Percentiles rank a stretch among this genome's conserved stretches.
Conservation (phyloP, 768 basidiomycete genomes). For the Leccinellum rugosiceps region DNA sequence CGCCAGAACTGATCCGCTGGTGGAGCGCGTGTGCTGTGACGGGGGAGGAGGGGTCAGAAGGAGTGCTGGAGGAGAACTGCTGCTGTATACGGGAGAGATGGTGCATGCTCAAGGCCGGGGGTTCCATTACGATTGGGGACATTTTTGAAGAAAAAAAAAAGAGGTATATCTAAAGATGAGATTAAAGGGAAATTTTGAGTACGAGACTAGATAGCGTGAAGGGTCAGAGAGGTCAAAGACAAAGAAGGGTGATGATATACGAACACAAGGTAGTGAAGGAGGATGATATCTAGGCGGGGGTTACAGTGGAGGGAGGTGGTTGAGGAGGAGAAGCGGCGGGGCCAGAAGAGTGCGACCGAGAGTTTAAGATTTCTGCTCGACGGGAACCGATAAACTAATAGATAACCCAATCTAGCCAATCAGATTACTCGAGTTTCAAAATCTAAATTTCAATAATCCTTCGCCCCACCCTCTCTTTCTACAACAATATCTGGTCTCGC, state of each 20-base stretch:
- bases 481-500: not conserved
- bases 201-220: slow-evolving; percentile 15
- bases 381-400: slow-evolving; percentile 39
- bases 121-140: slow-evolving; percentile 58
- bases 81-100: slow-evolving; percentile 50
- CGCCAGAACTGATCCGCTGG: slow-evolving; percentile 27
- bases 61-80: slow-evolving; percentile 37
- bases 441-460: slow-evolving; percentile 20
- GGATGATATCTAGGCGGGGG: not conserved
- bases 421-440: slow-evolving; percentile 33
- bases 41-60: slow-evolving; percentile 27
- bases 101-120: slow-evolving; percentile 50
- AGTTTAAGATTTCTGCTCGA: slow-evolving; percentile 37
- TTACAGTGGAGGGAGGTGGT: slow-evolving; percentile 5
- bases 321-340: slow-evolving; percentile 29
- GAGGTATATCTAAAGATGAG: slow-evolving; percentile 31
- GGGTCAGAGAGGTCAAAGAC: slow-evolving; percentile 5
- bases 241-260: not conserved
- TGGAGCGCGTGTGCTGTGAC: slow-evolving; percentile 27
- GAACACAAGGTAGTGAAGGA: not conserved
- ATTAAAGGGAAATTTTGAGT: slow-evolving; percentile 27
- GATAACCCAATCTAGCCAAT: slow-evolving; percentile 37
- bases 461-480: slow-evolving; percentile 5
- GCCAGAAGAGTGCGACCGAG: slow-evolving; percentile 18
- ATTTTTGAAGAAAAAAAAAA: slow-evolving; percentile 32